Evolutionary conservation across 495 filamentous ascomycete species (phyloP), one percentile per base, ranked within the genome.

Genomic region (Aspergillus diversus): DNA sequence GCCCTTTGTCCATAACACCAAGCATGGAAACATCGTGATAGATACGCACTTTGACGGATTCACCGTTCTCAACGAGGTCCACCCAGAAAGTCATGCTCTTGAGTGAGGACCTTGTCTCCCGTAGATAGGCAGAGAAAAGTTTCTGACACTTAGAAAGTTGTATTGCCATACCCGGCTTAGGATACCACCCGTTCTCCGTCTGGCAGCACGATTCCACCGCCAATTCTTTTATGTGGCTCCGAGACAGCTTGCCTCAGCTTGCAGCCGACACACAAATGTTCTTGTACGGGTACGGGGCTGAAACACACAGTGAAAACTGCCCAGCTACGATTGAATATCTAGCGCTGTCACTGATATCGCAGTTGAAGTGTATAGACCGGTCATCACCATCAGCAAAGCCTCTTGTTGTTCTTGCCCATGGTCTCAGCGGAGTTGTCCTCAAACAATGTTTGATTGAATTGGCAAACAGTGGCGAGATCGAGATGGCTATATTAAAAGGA

Each of bases 31-130:
- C 13, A 15, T 51, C 31, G 49, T 51, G 8, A 16, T 51, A 9
- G 49, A 51, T 31, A 27, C 16, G 17, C 49, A 51, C 49, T 51
- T 51, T 51, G 49, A 51, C 11, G 49, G 49, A 12, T 51, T 51
- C 16, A 51, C 49, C 7, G 15, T 27, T 11, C 49, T 51, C 49
- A 51, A 51, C 31, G 49, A 51, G 16, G 6, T 51, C 49, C 49
- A 17, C 16, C 16, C 6, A 27, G 49, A 51, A 17, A 5, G 5
- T 5, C 49, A 51, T 27, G 31, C 15, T 11, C 17, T 51, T 31
- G 49, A 39, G 35, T 39, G 12, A 12, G 6, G 5, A 5, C 35
- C 35, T 12, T 39, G n/a, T n/a, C n/a, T 39, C 35, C 35, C 35
- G 12, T 39, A 5, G 35, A 5, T 12, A 12, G 6, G 35, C 12